These are phyloP conservation scores for Pascua guehoae DNA, from an alignment of 1,284 basidiomycete genomes.

Conservation along the genomic window DNA sequence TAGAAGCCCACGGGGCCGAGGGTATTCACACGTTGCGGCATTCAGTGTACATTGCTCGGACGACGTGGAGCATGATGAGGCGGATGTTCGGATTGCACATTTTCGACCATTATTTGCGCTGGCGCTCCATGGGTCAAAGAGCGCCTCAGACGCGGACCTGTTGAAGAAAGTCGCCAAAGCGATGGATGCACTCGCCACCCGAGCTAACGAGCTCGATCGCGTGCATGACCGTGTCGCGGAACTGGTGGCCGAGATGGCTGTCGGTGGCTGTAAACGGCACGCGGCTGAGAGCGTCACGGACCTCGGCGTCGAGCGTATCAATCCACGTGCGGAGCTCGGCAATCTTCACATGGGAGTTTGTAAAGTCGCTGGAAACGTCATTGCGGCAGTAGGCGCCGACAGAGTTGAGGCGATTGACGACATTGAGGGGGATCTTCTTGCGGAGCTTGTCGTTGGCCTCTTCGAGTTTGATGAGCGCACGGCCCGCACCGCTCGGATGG, in stretches of 20 bases:
- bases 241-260: constrained; percentile 1
- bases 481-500: background rate
- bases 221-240: constrained; percentile 12
- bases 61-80: too few species aligned
- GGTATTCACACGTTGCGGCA: too few species aligned
- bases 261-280: constrained; percentile 6
- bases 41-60: too few species aligned
- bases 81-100: background rate
- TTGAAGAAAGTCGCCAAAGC: constrained; percentile 12
- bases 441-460: background rate
- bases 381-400: background rate
- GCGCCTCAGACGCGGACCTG: background rate
- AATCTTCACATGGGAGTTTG: background rate
- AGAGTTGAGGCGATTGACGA: background rate
- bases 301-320: background rate
- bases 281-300: background rate
- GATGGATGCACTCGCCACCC: constrained; percentile 11
- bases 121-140: too few species aligned
- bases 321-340: constrained; percentile 3
- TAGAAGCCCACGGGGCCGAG: too few species aligned
- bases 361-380: constrained; percentile 1
- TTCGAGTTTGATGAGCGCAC: constrained; percentile 2
- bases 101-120: background rate
- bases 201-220: constrained; percentile 9
- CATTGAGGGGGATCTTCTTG: background rate